These are phyloP conservation scores for Pseudodiploospora longispora DNA, from an alignment of 2,329 filamentous ascomycete species.

Conservation along the genomic window DNA sequence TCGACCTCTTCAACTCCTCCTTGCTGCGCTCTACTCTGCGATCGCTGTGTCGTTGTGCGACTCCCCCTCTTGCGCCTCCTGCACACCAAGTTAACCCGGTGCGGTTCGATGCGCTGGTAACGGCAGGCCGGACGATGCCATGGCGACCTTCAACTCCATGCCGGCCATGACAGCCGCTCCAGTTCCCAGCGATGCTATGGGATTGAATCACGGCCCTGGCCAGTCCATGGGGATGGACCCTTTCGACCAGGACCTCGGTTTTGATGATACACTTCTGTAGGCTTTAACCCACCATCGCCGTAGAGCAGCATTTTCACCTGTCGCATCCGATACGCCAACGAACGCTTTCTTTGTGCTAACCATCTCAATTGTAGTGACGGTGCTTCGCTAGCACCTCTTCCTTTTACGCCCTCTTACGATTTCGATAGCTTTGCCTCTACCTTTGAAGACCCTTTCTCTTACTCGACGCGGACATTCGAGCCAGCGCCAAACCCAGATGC, in stretches of 20 bases:
- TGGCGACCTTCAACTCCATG: conserved; percentile 52
- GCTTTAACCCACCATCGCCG: conserved; percentile 15
- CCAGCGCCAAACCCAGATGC: conserved; percentile 34
- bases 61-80: too few species aligned
- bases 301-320: conserved; percentile 5
- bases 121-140: conserved; percentile 36
- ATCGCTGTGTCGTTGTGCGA: too few species aligned
- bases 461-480: conserved; percentile 42
- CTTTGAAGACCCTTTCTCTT: conserved; percentile 59
- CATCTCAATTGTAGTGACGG: conserved; percentile 20
- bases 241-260: conserved; percentile 44
- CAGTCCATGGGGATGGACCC: conserved; percentile 38
- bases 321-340: conserved; percentile 2
- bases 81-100: conserved; percentile 1
- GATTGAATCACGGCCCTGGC: conserved; percentile 32
- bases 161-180: conserved; percentile 37
- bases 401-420: conserved; percentile 53
- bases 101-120: conserved; percentile 20
- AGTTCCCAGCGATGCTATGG: conserved; percentile 37
- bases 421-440: conserved; percentile 52
- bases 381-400: conserved; percentile 27
- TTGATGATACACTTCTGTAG: conserved; percentile 51
- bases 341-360: not conserved
- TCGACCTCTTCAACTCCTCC: too few species aligned
- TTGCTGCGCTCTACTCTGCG: too few species aligned